A percentile compares a stretch with the other conserved stretches of the same genome.
Evolutionary conservation across 257 asterid genomes (phyloP).

Genomic region (Cruciata laevipes): DNA sequence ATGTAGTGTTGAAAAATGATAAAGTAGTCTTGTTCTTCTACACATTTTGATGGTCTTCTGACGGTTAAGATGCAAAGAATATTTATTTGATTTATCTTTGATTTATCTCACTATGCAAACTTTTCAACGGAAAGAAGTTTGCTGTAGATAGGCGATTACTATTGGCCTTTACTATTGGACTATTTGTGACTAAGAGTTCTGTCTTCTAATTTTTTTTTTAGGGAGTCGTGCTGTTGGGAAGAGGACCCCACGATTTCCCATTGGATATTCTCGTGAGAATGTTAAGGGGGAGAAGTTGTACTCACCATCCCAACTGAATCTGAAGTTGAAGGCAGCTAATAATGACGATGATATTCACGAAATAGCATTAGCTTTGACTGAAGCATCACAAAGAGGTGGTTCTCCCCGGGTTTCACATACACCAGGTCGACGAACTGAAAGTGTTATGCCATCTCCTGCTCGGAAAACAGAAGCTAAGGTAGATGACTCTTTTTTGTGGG

Average conservation of each 20-base stretch:
- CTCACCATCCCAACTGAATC: slow-evolving; percentile 55
- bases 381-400: slow-evolving; percentile 84
- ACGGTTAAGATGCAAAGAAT: background rate
- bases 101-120: background rate
- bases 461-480: slow-evolving; percentile 68
- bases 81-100: background rate
- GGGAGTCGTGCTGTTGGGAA: slow-evolving; percentile 88
- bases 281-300: slow-evolving; percentile 34
- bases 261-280: slow-evolving; percentile 51
- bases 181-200: slow-evolving; percentile 18
- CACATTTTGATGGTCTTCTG: background rate
- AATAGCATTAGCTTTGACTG: slow-evolving; percentile 76
- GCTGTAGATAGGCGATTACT: background rate
- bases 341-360: slow-evolving; percentile 82
- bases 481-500: slow-evolving; percentile 14
- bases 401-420: slow-evolving; percentile 87
- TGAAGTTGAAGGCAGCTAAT: slow-evolving; percentile 42
- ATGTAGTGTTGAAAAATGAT: slow-evolving; percentile 21
- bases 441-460: slow-evolving; percentile 62
- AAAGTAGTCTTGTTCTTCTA: background rate
- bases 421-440: slow-evolving; percentile 64
- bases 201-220: slow-evolving; percentile 28
- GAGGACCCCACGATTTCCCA: slow-evolving; percentile 89
- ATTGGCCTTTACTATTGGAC: slow-evolving; percentile 17
- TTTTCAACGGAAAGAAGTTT: background rate